phyloP scores from a whole-genome alignment of 768 basidiomycete species.

The Cystobasidium tubakii region DNA sequence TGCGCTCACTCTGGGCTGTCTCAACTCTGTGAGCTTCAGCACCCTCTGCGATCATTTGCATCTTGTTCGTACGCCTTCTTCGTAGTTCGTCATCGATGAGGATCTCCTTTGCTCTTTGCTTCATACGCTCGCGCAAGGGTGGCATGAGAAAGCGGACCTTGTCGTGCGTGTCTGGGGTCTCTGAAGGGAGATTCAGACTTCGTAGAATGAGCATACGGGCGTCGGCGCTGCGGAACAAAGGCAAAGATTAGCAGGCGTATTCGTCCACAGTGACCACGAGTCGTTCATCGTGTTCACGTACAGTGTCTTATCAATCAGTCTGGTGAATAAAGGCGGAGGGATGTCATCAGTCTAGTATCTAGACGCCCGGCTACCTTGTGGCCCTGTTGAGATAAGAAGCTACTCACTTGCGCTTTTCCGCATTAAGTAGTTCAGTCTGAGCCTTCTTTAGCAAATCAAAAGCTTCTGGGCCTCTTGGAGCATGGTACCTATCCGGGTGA shows the following conservation, averaged over 20 bases:
- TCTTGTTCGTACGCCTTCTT: slow-evolving; percentile 64
- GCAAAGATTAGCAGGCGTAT: neutral
- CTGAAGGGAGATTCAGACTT: slow-evolving; percentile 58
- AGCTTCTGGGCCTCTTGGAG: slow-evolving; percentile 79
- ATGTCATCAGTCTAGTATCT: too few species aligned
- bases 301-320: slow-evolving; percentile 64
- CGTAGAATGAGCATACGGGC: slow-evolving; percentile 63
- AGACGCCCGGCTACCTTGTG: too few species aligned
- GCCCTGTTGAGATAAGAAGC: too few species aligned
- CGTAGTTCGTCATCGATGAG: slow-evolving; percentile 85
- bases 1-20: slow-evolving; percentile 67
- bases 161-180: slow-evolving; percentile 60
- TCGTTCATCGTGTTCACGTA: slow-evolving; percentile 56
- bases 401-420: slow-evolving; percentile 36
- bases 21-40: slow-evolving; percentile 89
- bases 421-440: slow-evolving; percentile 63
- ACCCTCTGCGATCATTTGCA: slow-evolving; percentile 53
- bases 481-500: slow-evolving; percentile 94
- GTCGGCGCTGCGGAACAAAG: slow-evolving; percentile 35
- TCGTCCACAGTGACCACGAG: too few species aligned
- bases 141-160: slow-evolving; percentile 56
- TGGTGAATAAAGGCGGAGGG: neutral
- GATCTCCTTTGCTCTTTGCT: slow-evolving; percentile 70
- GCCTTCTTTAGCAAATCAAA: slow-evolving; percentile 94
- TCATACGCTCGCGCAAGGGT: slow-evolving; percentile 63